Evolutionary conservation across 495 filamentous ascomycete species (phyloP).

Genomic region (Massariosphaeria phaeospora): DNA sequence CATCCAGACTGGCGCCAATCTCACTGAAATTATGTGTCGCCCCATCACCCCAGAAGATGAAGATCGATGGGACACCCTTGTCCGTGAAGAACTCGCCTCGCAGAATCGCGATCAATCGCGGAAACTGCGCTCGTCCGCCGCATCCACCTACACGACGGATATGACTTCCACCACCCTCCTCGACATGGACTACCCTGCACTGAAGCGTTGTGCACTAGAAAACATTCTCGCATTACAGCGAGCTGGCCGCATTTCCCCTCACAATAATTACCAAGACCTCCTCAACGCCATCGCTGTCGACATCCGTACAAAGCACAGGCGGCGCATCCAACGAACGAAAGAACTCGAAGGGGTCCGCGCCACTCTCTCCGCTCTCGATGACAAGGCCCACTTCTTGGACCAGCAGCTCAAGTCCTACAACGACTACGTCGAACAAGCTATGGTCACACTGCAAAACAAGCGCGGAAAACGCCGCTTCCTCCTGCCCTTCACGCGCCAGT

Average conservation of each 20-base stretch:
- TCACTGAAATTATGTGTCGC: conserved; percentile 93
- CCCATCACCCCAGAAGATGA: conserved; percentile 84
- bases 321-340: conserved; percentile 80
- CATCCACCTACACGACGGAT: conserved; percentile 39
- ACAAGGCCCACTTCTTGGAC: conserved; percentile 89
- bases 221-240: conserved; percentile 88
- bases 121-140: conserved; percentile 63
- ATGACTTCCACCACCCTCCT: conserved; percentile 58
- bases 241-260: conserved; percentile 75
- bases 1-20: conserved; percentile 83
- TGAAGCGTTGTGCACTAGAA: conserved; percentile 89
- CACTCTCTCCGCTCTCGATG: conserved; percentile 77
- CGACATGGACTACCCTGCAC: conserved; percentile 86
- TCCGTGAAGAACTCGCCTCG: conserved; percentile 74
- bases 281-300: conserved; percentile 94
- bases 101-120: conserved; percentile 26
- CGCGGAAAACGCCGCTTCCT: conserved; percentile 92
- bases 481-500: conserved; percentile 96
- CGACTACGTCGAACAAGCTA: conserved; percentile 97
- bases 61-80: conserved; percentile 73
- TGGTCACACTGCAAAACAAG: conserved; percentile 97
- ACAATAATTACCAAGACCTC: conserved; percentile 94
- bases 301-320: conserved; percentile 92
- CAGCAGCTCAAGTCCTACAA: conserved; percentile 95
- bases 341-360: conserved; percentile 84